Base-by-base conservation (phyloP, 2,329 filamentous ascomycete species). In the Colletotrichum lupini region DNA sequence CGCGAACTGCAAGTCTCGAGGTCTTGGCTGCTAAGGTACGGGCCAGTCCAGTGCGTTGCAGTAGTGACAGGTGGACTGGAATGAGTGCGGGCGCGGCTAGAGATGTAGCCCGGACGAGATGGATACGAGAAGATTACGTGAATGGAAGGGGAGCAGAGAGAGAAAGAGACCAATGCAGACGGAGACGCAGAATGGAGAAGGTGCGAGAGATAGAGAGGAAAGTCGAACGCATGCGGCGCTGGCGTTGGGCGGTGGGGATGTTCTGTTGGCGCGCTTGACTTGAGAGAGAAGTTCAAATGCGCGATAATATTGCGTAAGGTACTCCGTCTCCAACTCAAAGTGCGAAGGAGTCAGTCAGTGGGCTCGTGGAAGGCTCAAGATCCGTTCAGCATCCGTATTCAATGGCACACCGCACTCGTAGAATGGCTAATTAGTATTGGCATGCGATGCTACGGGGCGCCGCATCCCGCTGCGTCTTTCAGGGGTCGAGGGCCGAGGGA, bases 191-290 rank as follows among this genome's bases (percentile, higher is more conserved):
- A 56, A 61, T 28, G 16, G 58, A 57, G 12, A 28, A 63, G 24
- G 22, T 42, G 65, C 11, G 56, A 42, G 12, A 30, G 7, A 28
- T 11, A 14, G 14, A n/a, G 42, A 35, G 37, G 55, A 52, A 28
- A 58, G 30, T 42, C 56, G 56, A 65, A 65, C 67, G 53, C 55
- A 73, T 70, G 37, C 70, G 70, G 70, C 60, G 60, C 55, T 56
- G 52, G 61, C 55, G 56, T 67, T 68, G 62, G 52, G 61, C 55
- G 56, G 70, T 68, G 62, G 62, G 55, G 35, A 60, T 60, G 42
- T 49, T 70, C 62, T 49, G 70, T 73, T 66, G 70, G 70, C 60
- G 70, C 67, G 64, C 58, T 62, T 53, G 12, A 30, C 42, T 62
- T 52, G 26, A 52, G 60, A 4, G n/a, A 24, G 24, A 32, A 52